Conservation (phyloP, 2,329 filamentous ascomycete genomes). For the Grosmannia clavigera region DNA sequence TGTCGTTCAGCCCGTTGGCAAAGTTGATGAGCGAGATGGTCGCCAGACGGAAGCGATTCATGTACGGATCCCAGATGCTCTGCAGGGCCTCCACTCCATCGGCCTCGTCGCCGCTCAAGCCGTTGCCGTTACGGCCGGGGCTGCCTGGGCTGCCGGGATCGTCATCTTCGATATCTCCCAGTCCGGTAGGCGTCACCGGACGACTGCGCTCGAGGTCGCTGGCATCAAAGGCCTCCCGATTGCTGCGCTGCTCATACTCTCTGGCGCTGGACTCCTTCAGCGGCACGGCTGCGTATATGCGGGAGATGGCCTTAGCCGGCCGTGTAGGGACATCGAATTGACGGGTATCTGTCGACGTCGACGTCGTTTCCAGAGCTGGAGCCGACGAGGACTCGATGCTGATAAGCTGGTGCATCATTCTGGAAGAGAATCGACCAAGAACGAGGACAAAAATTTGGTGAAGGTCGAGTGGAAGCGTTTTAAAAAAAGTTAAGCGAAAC, state of each 20-base stretch:
- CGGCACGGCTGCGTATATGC: constrained; percentile 26
- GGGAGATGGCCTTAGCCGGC: constrained; percentile 22
- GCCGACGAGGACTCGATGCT: constrained; percentile 18
- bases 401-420: constrained; percentile 6
- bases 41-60: constrained; percentile 59
- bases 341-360: background rate
- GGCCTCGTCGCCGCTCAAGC: constrained; percentile 6
- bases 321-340: constrained; percentile 18
- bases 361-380: background rate
- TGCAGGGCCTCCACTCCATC: constrained; percentile 36
- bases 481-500: background rate
- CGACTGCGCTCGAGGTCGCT: constrained; percentile 40
- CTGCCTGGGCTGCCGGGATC: constrained; percentile 6
- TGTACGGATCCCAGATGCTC: constrained; percentile 46
- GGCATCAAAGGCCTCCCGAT: constrained; percentile 9
- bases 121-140: background rate
- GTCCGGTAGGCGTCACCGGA: constrained; percentile 29
- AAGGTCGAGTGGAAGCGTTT: background rate
- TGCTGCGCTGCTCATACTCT: background rate
- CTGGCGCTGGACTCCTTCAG: constrained; percentile 15
- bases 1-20: constrained; percentile 60
- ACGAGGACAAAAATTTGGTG: background rate
- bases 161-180: constrained; percentile 4
- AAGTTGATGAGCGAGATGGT: constrained; percentile 54
- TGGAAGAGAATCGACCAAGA: background rate